Evolutionary conservation across 345 rosid genomes (phyloP).

Genomic region (Syzygium aqueum): DNA sequence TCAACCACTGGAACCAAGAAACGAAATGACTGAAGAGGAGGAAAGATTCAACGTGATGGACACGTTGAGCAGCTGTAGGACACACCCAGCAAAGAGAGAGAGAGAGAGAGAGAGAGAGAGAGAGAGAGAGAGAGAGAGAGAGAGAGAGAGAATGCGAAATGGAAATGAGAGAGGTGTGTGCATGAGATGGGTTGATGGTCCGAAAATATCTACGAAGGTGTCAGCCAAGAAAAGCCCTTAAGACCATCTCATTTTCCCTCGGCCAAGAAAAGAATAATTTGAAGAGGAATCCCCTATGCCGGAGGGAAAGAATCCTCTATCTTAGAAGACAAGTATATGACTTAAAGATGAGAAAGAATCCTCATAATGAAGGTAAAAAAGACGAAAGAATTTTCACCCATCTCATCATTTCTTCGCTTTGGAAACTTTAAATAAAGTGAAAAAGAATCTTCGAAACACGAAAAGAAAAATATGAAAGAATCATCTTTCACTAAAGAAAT

Average conservation of each 20-base stretch:
- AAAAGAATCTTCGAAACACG: too few relatives aligned
- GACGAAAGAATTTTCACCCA: neutral
- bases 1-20: neutral
- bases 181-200: neutral
- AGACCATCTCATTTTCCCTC: neutral
- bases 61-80: neutral
- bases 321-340: neutral
- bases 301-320: neutral
- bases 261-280: neutral
- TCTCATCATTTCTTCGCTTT: neutral
- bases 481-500: neutral
- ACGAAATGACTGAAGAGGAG: neutral
- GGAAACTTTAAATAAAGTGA: neutral
- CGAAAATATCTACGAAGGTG: neutral
- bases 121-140: neutral
- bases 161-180: neutral
- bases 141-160: neutral
- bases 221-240: neutral
- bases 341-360: neutral
- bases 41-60: neutral
- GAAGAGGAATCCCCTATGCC: neutral
- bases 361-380: neutral
- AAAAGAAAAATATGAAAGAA: neutral
- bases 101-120: neutral
- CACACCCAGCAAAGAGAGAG: neutral